Base-by-base conservation (phyloP, 2,329 filamentous ascomycete species). In the Aspergillus caelatus region DNA sequence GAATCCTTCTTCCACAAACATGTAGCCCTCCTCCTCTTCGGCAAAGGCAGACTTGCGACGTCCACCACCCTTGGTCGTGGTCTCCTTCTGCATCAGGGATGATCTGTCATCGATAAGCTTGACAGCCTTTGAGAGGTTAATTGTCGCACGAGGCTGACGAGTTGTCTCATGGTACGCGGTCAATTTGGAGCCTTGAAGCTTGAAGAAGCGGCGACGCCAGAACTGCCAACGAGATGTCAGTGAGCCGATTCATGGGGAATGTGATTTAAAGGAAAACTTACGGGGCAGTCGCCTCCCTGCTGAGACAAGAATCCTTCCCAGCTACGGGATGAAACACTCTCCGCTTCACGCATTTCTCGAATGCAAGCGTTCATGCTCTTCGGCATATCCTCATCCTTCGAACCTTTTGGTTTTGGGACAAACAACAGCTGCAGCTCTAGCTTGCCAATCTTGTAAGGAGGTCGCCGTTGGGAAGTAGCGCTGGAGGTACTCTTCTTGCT, bases 1-100 rank as follows among this genome's bases (percentile, higher is more conserved):
- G 89, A 99, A 99, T 3, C 95, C 95, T 77, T 99, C 95, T 78
- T 99, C 95, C 59, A 99, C 94, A 77, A 99, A 99, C 91, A 97
- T 97, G 83, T 99, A 99, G 48, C 95, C 95, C 76, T 99, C 95
- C 80, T 99, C 95, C 69, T 99, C 95, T 78, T 98, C 95, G 1
- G 94, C 94, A 77, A 99, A 99, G 12, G 92, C 95, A 39, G 94
- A 97, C 77, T 96, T 93, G 61, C 95, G 91, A 50, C 95, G 91
- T 70, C 88, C 89, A 61, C 93, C 92, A 67, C 86, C 87, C 75
- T 89, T 91, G 62, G 90, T 91, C 16, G 86, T 89, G 0, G 90
- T 92, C 74, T 96, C 92, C 69, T 92, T 93, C 72, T 97, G 91
- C 8, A 90, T 92, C 55, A 99, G 83, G 23, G 91, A 85, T 23